These are phyloP conservation scores for Globisporangium recalcitrans DNA, from an alignment of 352 stramenopile species.

Conservation along the genomic window DNA sequence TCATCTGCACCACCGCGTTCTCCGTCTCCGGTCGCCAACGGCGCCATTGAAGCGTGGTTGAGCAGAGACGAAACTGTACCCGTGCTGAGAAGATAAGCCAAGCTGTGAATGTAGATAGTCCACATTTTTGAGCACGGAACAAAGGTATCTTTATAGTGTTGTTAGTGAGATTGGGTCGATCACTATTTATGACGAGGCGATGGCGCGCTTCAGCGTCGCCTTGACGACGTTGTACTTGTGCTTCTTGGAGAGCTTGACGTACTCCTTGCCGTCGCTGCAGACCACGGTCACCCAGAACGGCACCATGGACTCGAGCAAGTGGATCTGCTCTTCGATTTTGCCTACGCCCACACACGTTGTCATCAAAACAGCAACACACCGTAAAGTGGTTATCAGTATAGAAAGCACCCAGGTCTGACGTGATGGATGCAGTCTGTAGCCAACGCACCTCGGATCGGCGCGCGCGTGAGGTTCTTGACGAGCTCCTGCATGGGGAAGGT, in stretches of 20 bases:
- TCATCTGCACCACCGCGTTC: slow-evolving; percentile 41
- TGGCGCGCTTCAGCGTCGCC: slow-evolving; percentile 41
- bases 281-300: slow-evolving; percentile 75
- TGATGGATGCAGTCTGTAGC: too few species aligned
- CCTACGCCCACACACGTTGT: slow-evolving; percentile 9
- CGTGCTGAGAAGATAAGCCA: not conserved
- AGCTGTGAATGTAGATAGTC: not conserved
- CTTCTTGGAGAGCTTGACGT: slow-evolving; percentile 48
- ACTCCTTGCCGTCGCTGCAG: slow-evolving; percentile 56
- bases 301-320: slow-evolving; percentile 58
- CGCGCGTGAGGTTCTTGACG: slow-evolving; percentile 33
- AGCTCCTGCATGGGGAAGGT: slow-evolving; percentile 53
- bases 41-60: not conserved
- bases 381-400: not conserved
- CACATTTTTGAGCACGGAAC: too few species aligned
- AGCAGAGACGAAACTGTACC: not conserved
- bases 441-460: slow-evolving; percentile 30
- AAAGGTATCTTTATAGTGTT: not conserved
- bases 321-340: slow-evolving; percentile 63
- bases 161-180: not conserved
- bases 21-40: slow-evolving; percentile 15
- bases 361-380: not conserved
- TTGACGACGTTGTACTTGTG: slow-evolving; percentile 74
- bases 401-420: too few species aligned
- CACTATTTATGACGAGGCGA: slow-evolving; percentile 18